phyloP scores from a whole-genome alignment of 164 flowering plant species.

The Magnolia kwangsiensis region DNA sequence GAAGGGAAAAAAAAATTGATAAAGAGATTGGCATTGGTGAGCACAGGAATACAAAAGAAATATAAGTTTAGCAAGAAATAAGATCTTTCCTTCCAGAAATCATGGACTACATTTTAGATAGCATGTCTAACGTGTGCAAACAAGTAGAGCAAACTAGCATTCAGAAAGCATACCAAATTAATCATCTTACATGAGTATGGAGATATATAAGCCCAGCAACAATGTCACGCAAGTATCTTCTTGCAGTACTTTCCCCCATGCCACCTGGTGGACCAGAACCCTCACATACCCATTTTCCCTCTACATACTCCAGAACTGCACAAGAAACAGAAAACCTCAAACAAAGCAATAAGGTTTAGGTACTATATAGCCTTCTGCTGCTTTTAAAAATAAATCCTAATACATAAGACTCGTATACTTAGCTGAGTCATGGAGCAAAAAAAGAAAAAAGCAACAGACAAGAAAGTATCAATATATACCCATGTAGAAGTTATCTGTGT shows the following conservation, averaged over 20 bases:
- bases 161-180: not conserved
- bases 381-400: not conserved
- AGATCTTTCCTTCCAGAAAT: not conserved
- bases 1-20: too few species aligned
- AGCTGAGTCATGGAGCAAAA: not conserved
- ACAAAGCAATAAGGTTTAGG: not conserved
- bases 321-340: not conserved
- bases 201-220: conserved; percentile 93
- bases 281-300: conserved; percentile 78
- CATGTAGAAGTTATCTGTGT: conserved; percentile 92
- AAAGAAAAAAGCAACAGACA: not conserved
- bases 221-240: conserved; percentile 77
- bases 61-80: not conserved
- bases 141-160: not conserved
- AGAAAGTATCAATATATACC: conserved; percentile 43
- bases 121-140: not conserved
- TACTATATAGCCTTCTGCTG: not conserved
- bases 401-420: not conserved
- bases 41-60: not conserved
- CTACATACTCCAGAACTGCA: conserved; percentile 93
- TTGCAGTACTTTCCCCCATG: conserved; percentile 59
- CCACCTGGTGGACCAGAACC: conserved; percentile 64
- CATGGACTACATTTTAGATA: not conserved
- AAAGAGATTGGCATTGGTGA: not conserved
- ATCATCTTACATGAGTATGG: conserved; percentile 81